Percentiles rank a stretch among this genome's conserved stretches.
phyloP scores from a whole-genome alignment of 306 rosid genomes.

The Ammopiptanthus mongolicus region DNA sequence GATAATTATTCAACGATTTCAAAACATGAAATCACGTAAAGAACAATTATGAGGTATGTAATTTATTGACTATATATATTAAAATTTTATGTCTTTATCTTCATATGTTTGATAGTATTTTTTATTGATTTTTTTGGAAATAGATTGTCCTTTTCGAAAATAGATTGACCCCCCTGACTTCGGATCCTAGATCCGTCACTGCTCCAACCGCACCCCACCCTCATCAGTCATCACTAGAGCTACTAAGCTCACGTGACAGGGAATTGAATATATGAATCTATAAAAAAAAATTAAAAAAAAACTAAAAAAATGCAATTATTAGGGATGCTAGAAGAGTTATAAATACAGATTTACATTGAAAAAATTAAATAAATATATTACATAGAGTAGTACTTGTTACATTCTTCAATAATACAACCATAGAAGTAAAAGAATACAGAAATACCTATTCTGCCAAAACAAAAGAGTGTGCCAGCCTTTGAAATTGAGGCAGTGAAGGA shows the following conservation, averaged over 20 bases:
- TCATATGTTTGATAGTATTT: too few species aligned
- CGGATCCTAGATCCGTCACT: too few species aligned
- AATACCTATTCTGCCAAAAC: not conserved
- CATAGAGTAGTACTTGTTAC: not conserved
- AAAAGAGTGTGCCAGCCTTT: slow-evolving; percentile 7
- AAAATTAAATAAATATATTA: not conserved
- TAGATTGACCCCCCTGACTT: too few species aligned
- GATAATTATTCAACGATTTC: too few species aligned
- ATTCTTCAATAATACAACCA: not conserved
- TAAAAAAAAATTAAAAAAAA: too few species aligned
- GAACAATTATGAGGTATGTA: too few species aligned
- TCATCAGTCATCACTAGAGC: not conserved
- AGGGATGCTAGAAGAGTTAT: not conserved
- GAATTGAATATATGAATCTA: not conserved
- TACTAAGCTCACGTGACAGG: not conserved
- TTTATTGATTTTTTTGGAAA: too few species aligned
- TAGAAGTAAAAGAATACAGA: not conserved
- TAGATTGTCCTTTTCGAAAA: too few species aligned
- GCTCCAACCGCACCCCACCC: not conserved
- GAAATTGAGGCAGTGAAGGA: not conserved
- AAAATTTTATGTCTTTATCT: too few species aligned
- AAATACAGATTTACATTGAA: slow-evolving; percentile 10
- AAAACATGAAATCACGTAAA: too few species aligned
- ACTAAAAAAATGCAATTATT: not conserved
- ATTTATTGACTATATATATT: too few species aligned